phyloP scores from a whole-genome alignment of 148 eudicot species.

The Bassia scoparia region DNA sequence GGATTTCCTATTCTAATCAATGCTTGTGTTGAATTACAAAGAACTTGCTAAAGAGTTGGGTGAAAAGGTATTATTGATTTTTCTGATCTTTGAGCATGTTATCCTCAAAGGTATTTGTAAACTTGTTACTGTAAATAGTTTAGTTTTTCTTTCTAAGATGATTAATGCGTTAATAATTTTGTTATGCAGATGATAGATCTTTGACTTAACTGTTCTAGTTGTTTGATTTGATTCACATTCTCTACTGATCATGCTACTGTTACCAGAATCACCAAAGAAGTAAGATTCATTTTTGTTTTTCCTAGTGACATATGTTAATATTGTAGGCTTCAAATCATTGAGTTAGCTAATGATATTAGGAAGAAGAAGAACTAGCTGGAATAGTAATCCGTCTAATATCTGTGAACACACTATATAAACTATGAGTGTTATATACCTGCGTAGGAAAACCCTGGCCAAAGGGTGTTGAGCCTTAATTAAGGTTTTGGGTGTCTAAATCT shows the following conservation, averaged over 20 bases:
- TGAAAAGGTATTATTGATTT: constrained; percentile 65
- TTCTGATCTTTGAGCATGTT: constrained; percentile 76
- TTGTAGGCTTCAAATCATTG: too few relatives aligned
- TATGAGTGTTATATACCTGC: too few relatives aligned
- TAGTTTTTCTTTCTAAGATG: neutral
- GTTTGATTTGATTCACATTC: constrained; percentile 83
- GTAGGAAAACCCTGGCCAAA: too few relatives aligned
- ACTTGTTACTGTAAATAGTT: neutral
- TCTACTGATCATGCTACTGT: constrained; percentile 82
- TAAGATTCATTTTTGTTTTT: constrained; percentile 30
- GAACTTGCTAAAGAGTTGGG: constrained; percentile 83
- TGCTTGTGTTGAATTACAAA: too few relatives aligned
- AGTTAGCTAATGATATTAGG: too few relatives aligned
- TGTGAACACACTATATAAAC: too few relatives aligned
- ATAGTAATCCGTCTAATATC: too few relatives aligned
- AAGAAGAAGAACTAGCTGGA: too few relatives aligned
- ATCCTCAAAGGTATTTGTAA: constrained; percentile 56
- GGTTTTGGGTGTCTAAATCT: too few relatives aligned
- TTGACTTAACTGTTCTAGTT: constrained; percentile 84
- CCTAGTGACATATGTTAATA: too few relatives aligned
- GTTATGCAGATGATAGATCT: constrained; percentile 64
- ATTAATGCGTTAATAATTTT: constrained; percentile 6
- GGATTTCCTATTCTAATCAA: too few relatives aligned
- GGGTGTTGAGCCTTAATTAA: too few relatives aligned
- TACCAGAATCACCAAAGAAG: constrained; percentile 85